A percentile compares a stretch with the other conserved stretches of the same genome.
Conservation (phyloP, 495 filamentous ascomycete species). For the Aspergillus diversus region DNA sequence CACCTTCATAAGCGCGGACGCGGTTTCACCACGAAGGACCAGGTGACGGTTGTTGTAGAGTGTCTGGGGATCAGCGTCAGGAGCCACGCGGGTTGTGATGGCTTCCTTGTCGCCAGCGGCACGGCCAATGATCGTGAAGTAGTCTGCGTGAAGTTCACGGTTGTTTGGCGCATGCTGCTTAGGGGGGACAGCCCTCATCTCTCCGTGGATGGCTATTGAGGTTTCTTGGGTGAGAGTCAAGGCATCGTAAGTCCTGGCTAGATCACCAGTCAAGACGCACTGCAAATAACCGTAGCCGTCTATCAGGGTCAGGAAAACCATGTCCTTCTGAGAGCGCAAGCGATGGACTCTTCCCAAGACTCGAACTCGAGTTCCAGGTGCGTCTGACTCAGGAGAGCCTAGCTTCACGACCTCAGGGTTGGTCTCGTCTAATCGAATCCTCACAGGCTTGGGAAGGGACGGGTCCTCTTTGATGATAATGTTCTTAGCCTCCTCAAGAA, state of each 20-base stretch:
- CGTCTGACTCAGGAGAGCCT: constrained; percentile 51
- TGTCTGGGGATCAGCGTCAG: constrained; percentile 77
- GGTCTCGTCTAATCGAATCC: constrained; percentile 73
- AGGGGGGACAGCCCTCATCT: constrained; percentile 81
- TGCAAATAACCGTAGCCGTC: constrained; percentile 92
- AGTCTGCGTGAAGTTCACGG: constrained; percentile 94
- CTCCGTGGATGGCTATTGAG: constrained; percentile 82
- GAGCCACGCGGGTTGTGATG: constrained; percentile 87
- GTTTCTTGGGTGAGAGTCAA: constrained; percentile 87
- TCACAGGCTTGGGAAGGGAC: constrained; percentile 75
- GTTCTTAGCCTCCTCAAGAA: constrained; percentile 87
- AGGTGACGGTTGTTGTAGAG: constrained; percentile 90
- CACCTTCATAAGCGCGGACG: constrained; percentile 89
- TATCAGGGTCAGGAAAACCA: constrained; percentile 82
- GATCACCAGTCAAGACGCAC: constrained; percentile 79
- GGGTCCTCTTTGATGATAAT: constrained; percentile 79
- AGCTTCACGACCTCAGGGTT: constrained; percentile 63
- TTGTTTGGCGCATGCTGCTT: constrained; percentile 80
- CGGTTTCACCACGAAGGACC: constrained; percentile 84
- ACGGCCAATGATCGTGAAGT: constrained; percentile 81
- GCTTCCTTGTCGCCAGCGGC: constrained; percentile 90
- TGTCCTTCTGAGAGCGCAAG: constrained; percentile 80
- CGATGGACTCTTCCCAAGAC: constrained; percentile 88
- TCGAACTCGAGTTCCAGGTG: constrained; percentile 75
- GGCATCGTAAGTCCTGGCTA: constrained; percentile 92